phyloP scores from a whole-genome alignment of 306 rosid species.

The Ormosia emarginata region DNA sequence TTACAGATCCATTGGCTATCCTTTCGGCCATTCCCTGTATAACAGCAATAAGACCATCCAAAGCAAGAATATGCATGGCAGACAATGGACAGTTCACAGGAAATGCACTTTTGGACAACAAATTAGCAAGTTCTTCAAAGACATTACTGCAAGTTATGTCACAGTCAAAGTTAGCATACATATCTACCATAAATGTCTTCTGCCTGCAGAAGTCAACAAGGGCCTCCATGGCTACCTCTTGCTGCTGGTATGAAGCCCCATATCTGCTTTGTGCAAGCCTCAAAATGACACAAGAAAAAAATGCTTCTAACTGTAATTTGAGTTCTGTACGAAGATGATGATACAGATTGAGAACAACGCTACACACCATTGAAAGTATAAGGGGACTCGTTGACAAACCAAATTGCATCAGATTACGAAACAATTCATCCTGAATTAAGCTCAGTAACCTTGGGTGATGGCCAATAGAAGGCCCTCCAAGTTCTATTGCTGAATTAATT shows the following conservation, averaged over 20 bases:
- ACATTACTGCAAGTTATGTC: slow-evolving; percentile 95
- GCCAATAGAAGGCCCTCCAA: slow-evolving; percentile 86
- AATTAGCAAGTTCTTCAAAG: slow-evolving; percentile 89
- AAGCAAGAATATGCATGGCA: slow-evolving; percentile 83
- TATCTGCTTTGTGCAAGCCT: slow-evolving; percentile 86
- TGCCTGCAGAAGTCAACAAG: slow-evolving; percentile 94
- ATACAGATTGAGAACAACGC: slow-evolving; percentile 74
- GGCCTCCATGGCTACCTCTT: slow-evolving; percentile 94
- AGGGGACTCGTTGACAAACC: slow-evolving; percentile 82
- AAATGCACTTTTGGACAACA: slow-evolving; percentile 85
- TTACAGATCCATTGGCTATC: slow-evolving; percentile 65
- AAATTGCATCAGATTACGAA: slow-evolving; percentile 81
- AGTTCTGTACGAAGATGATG: slow-evolving; percentile 79
- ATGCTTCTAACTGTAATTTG: slow-evolving; percentile 83
- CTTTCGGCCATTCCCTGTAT: slow-evolving; percentile 99
- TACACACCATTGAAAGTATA: slow-evolving; percentile 83
- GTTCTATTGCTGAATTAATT: slow-evolving; percentile 86
- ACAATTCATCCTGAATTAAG: slow-evolving; percentile 85
- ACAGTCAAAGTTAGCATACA: slow-evolving; percentile 92
- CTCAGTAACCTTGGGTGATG: slow-evolving; percentile 73
- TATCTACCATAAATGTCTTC: slow-evolving; percentile 83
- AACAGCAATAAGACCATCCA: slow-evolving; percentile 96
- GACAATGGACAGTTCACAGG: slow-evolving; percentile 90
- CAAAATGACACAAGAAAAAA: slow-evolving; percentile 85
- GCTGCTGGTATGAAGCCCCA: slow-evolving; percentile 91